Base-by-base conservation (phyloP, 495 filamentous ascomycete species). In the Cercophora scortea region DNA sequence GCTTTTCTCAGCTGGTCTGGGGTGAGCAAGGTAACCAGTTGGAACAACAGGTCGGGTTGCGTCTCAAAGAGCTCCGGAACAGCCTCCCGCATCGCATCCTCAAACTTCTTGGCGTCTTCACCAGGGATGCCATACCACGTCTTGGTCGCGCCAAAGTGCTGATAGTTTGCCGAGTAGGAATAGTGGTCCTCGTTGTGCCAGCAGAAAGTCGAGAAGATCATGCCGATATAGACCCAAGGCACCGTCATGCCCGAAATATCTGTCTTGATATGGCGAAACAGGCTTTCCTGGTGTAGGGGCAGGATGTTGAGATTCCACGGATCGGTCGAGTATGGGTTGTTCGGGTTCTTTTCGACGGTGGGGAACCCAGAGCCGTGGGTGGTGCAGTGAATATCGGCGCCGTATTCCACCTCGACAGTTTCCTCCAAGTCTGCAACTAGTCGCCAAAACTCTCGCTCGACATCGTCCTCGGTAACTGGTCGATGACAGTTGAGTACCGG, bases 241-340 rank as follows among this genome's bases (percentile, higher is more conserved):
- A 99, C 92, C 1, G 93, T 99, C 93, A 99, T 99, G 35, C 93
- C 93, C n/a, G 93, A 96, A 52, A 99, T 91, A 67, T 99, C 93
- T 0, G 91, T 87, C 64, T 97, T 97, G 75, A 97, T 96, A 64
- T 99, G 88, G 47, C 90, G 80, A 70, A 97, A 97, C 8, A 99
- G 77, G 6, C 92, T 96, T 41, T 96, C 91, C 0, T 86, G 81
- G 62, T 96, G 84, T 49, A 96, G 79, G 0, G 93, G 93, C 54
- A 99, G 77, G 15, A 94, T 84, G 64, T 95, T 99, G 53, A 99
- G 75, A 60, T 99, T 99, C 93, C 93, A 99, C 2, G 89, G 85
- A 71, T 97, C 89, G 0, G 80, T 82, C 0, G 92, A 83, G 66
- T 95, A 94, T 0, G 84, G 76, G 68, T 96, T 84, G 47, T 85